Percentiles rank a stretch among this genome's conserved stretches.
phyloP scores from a whole-genome alignment of 1,139 yeast genomes.

The Torulaspora globosa region DNA sequence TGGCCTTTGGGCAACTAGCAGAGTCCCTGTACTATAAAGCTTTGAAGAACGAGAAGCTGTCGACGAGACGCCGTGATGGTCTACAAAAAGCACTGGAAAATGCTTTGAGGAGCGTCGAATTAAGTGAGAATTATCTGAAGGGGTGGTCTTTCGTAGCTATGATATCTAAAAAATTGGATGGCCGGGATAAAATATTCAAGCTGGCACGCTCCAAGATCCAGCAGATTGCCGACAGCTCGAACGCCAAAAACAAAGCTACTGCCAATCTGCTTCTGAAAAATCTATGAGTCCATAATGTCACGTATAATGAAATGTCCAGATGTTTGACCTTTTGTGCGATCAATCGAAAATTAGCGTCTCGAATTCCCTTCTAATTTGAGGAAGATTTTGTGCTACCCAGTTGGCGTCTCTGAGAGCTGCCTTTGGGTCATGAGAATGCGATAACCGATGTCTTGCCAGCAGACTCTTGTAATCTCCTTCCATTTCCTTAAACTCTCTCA shows the following conservation, averaged over 20 bases:
- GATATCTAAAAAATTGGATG: constrained; percentile 37
- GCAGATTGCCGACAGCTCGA: constrained; percentile 34
- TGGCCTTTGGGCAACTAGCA: constrained; percentile 45
- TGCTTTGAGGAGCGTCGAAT: constrained; percentile 67
- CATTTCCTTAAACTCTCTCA: constrained; percentile 74
- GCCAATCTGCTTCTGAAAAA: constrained; percentile 26
- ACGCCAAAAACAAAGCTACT: constrained; percentile 37
- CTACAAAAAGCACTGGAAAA: constrained; percentile 47
- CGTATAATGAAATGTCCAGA: not conserved
- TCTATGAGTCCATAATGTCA: constrained; percentile 2
- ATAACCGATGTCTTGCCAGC: constrained; percentile 36
- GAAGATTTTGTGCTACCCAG: constrained; percentile 69
- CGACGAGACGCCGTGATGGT: constrained; percentile 11
- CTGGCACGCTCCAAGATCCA: constrained; percentile 40
- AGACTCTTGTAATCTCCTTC: constrained; percentile 64
- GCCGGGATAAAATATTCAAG: constrained; percentile 32
- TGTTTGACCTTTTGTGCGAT: not conserved
- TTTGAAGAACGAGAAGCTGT: constrained; percentile 16
- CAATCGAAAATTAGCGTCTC: constrained; percentile 29
- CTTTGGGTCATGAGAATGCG: constrained; percentile 63
- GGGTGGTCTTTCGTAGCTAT: constrained; percentile 74
- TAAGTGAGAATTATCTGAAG: constrained; percentile 62
- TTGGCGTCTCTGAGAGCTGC: constrained; percentile 71
- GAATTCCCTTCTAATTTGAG: constrained; percentile 39
- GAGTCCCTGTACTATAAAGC: constrained; percentile 29